Evolutionary conservation across 2,329 filamentous ascomycete genomes (phyloP), one percentile per base, ranked within the genome.

Genomic region (Fusarium liriodendri): DNA sequence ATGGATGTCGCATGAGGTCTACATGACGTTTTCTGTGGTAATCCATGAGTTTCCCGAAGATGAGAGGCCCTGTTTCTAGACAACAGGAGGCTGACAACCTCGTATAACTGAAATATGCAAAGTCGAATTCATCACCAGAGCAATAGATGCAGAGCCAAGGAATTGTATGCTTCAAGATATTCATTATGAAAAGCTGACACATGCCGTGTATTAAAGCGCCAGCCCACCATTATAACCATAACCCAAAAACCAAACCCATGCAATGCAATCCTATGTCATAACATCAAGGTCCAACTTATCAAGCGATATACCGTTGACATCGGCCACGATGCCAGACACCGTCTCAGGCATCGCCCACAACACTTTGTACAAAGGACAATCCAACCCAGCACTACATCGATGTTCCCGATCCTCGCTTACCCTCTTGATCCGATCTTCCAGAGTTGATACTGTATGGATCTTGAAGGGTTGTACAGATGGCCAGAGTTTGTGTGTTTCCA

Each of bases 361-460:
- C 35, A 63, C 61, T 50, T 55, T 63, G 27, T 63, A 63, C 47
- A 63, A 10, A 10, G 61, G 47, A 18, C 61, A 63, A n/a, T 55
- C 61, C n/a, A 55, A 18, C 22, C 47, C 61, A 33, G 61, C 61
- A 25, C 35, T 40, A 7, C 61, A 63, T 2, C 33, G 61, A 55
- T 63, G 61, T 10, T 55, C 47, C 0, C 47, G 9, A 27, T 63
- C 61, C 14, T 63, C 61, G 4, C 61, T 63, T 6, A 63, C 47
- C 35, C 61, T 63, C 47, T 55, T 63, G 35, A 63, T 40, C 25
- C 61, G 45, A 7, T 32, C 42, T 13, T n/a, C 22, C 13, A 63
- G 10, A 0, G 18, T n/a, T 0, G 61, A 55, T 13, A 63, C 16
- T 5, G 47, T 63, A 6, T 42, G 47, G 3, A 42, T 55, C 47